These are phyloP conservation scores for Polyplosphaeria fusca DNA, from an alignment of 495 filamentous ascomycete species.

Conservation along the genomic window DNA sequence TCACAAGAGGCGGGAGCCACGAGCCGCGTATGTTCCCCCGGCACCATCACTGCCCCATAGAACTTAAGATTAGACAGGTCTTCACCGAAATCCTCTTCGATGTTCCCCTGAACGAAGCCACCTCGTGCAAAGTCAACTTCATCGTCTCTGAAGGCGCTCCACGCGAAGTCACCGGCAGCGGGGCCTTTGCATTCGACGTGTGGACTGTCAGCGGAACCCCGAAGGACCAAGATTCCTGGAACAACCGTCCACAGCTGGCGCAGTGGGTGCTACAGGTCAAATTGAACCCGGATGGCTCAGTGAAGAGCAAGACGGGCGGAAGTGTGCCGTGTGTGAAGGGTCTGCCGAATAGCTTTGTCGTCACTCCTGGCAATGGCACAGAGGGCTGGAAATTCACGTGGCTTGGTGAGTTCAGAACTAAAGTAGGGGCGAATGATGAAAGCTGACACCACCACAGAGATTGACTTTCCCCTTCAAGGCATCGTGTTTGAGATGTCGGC, in stretches of 20 bases:
- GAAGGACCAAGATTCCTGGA: constrained; percentile 28
- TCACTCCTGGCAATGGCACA: constrained; percentile 4
- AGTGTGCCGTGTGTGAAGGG: constrained; percentile 5
- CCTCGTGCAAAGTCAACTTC: constrained; percentile 19
- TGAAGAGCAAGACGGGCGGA: neutral
- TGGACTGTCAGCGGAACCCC: neutral
- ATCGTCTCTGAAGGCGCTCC: neutral
- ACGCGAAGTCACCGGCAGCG: neutral
- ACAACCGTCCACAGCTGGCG: constrained; percentile 5
- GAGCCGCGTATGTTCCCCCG: neutral
- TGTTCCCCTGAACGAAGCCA: constrained; percentile 11
- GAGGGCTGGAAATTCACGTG: constrained; percentile 9
- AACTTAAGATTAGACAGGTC: too few relatives aligned
- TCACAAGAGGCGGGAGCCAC: neutral
- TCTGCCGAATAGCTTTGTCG: constrained; percentile 3
- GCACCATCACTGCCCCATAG: neutral
- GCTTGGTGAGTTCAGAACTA: constrained; percentile 16
- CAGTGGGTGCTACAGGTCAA: constrained; percentile 14
- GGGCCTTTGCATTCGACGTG: constrained; percentile 19
- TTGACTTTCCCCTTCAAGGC: constrained; percentile 21
- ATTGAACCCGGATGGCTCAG: neutral
- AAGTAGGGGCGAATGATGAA: too few relatives aligned
- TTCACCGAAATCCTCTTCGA: constrained; percentile 29
- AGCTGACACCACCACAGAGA: constrained; percentile 9
- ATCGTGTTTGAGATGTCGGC: constrained; percentile 22